Conservation (phyloP, 192 early-diverging fungal species). For the Linnemannia schmuckeri region DNA sequence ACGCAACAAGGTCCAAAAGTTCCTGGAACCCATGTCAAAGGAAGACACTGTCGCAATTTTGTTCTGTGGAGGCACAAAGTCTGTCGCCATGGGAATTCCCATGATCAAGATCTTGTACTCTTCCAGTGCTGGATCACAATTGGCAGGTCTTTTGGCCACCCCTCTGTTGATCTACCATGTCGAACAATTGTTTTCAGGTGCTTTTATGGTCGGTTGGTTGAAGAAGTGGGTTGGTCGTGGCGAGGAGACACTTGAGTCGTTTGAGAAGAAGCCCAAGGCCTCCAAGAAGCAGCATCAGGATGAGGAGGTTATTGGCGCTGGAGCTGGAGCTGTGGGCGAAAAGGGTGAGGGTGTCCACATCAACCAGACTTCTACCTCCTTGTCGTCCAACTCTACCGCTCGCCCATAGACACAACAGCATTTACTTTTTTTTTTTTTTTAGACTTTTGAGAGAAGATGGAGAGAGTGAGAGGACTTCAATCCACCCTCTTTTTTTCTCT, state of each 20-base stretch:
- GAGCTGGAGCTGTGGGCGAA: background rate
- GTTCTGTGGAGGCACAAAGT: constrained; percentile 82
- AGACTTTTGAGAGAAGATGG: no score
- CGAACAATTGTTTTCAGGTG: constrained; percentile 76
- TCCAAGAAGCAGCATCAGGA: background rate
- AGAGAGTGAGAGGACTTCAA: no score
- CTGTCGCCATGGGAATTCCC: constrained; percentile 81
- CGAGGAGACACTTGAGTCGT: constrained; percentile 44
- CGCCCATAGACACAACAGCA: background rate
- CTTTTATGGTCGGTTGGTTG: constrained; percentile 68
- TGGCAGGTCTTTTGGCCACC: constrained; percentile 69
- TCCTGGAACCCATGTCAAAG: constrained; percentile 55
- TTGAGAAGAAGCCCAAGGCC: constrained; percentile 20
- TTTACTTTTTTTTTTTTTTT: no score
- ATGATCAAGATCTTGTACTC: constrained; percentile 80
- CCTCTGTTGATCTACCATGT: constrained; percentile 82
- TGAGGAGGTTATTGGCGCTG: background rate
- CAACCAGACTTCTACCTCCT: background rate
- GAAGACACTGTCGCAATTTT: constrained; percentile 74
- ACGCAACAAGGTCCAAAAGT: constrained; percentile 16
- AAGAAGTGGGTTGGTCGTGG: constrained; percentile 67
- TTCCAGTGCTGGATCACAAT: constrained; percentile 56
- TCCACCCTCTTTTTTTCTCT: no score
- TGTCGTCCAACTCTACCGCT: constrained; percentile 5
- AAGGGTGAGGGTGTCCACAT: background rate